A percentile compares a stretch with the other conserved stretches of the same genome.
phyloP scores from a whole-genome alignment of 2,329 filamentous ascomycete genomes.

The Fusarium nodosum region DNA sequence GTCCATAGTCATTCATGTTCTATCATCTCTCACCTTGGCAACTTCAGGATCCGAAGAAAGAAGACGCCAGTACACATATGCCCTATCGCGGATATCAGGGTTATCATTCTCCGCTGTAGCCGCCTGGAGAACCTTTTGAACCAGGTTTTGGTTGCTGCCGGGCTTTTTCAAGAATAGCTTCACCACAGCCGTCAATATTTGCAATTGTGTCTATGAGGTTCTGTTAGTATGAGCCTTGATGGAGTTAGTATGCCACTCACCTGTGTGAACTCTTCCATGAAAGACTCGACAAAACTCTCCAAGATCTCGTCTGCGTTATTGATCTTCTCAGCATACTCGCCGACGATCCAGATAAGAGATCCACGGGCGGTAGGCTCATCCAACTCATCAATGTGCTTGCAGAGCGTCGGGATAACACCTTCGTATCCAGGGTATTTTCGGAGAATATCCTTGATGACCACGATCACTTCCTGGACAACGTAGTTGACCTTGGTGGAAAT shows the following conservation, averaged over 20 bases:
- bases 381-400: slow-evolving; percentile 95
- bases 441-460: slow-evolving; percentile 99
- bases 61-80: slow-evolving; percentile 98
- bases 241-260: slow-evolving; percentile 59
- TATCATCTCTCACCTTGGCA: slow-evolving; percentile 74
- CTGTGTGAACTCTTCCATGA: slow-evolving; percentile 96
- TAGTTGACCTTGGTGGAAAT: slow-evolving; percentile 99
- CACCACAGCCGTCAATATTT: slow-evolving; percentile 96
- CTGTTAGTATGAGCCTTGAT: slow-evolving; percentile 1
- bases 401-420: slow-evolving; percentile 95
- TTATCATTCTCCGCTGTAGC: slow-evolving; percentile 97
- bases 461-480: slow-evolving; percentile 96
- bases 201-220: slow-evolving; percentile 84
- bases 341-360: slow-evolving; percentile 97
- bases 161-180: slow-evolving; percentile 99
- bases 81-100: slow-evolving; percentile 94
- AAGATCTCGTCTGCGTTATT: slow-evolving; percentile 98
- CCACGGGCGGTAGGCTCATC: slow-evolving; percentile 94
- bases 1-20: background rate
- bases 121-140: slow-evolving; percentile 93
- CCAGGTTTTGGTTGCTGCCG: slow-evolving; percentile 87
- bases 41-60: slow-evolving; percentile 91
- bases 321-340: slow-evolving; percentile 99
- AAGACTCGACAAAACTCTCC: slow-evolving; percentile 89
- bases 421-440: slow-evolving; percentile 98